A percentile compares a stretch with the other conserved stretches of the same genome.
Evolutionary conservation across 352 stramenopile species (phyloP).

Genomic region (Pythium rishiriense): DNA sequence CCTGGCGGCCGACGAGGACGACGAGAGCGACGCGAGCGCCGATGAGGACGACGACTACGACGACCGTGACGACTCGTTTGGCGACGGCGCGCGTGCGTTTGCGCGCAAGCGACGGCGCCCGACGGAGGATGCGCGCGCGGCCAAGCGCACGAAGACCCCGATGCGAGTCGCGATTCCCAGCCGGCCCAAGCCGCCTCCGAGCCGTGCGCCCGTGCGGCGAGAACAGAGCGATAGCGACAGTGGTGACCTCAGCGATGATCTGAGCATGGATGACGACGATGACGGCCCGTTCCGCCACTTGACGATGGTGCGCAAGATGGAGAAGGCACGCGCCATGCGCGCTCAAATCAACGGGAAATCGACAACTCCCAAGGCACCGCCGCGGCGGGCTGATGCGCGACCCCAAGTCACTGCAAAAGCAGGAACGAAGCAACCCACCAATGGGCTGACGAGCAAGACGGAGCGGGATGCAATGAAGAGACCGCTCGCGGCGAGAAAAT

Average conservation of each 20-base stretch:
- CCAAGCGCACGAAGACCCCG: conserved; percentile 3
- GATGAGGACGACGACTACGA: conserved; percentile 31
- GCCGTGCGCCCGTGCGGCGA: neutral
- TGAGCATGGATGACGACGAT: neutral
- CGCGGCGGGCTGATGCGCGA: neutral
- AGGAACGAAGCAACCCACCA: neutral
- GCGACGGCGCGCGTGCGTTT: conserved; percentile 23
- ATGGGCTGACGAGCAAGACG: neutral
- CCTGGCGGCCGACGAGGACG: conserved; percentile 10
- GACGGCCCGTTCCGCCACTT: neutral
- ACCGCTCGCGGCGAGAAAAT: conserved; percentile 19
- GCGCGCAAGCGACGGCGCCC: conserved; percentile 12
- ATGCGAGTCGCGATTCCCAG: neutral
- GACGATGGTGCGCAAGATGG: conserved; percentile 5
- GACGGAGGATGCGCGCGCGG: neutral
- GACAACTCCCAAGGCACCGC: neutral
- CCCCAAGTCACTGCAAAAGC: neutral
- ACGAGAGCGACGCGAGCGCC: conserved; percentile 10
- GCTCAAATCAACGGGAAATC: neutral
- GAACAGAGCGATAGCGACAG: neutral
- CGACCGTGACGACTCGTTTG: conserved; percentile 23
- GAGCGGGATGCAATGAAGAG: neutral
- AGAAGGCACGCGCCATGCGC: conserved; percentile 3
- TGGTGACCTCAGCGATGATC: neutral
- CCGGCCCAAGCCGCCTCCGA: neutral